Percentiles rank a stretch among this genome's conserved stretches.
phyloP scores from a whole-genome alignment of 169 alveolate genomes.

The Plasmodium inui region DNA sequence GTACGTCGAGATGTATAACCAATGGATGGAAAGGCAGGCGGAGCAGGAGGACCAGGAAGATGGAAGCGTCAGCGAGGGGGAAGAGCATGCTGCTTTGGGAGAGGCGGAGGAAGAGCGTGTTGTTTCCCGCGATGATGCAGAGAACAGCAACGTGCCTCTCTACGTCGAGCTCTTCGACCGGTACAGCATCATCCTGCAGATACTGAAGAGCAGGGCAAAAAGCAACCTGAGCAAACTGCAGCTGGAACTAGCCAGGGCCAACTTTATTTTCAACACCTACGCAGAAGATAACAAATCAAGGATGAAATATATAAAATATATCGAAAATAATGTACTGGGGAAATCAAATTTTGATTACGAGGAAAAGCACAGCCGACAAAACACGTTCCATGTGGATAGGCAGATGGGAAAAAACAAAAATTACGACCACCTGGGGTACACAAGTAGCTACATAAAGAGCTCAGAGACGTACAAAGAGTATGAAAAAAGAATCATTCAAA shows the following conservation, averaged over 20 bases:
- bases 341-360: conserved; percentile 26
- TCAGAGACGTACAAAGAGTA: conserved; percentile 85
- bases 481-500: conserved; percentile 82
- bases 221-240: conserved; percentile 82
- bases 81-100: neutral
- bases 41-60: conserved; percentile 4
- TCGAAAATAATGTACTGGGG: conserved; percentile 61
- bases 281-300: conserved; percentile 80
- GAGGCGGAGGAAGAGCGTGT: neutral
- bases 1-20: conserved; percentile 33
- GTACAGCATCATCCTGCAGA: conserved; percentile 87
- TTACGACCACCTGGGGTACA: conserved; percentile 38
- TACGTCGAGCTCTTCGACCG: conserved; percentile 87
- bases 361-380: conserved; percentile 73
- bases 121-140: neutral
- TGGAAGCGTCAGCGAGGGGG: neutral
- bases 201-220: conserved; percentile 88
- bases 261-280: conserved; percentile 86
- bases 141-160: conserved; percentile 8
- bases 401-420: conserved; percentile 62
- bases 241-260: conserved; percentile 87
- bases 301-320: conserved; percentile 59
- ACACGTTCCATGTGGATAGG: conserved; percentile 82
- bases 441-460: conserved; percentile 81
- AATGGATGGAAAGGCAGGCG: conserved; percentile 21